Evolutionary conservation across 1,284 basidiomycete species (phyloP).

Genomic region (Athelia sp.): DNA sequence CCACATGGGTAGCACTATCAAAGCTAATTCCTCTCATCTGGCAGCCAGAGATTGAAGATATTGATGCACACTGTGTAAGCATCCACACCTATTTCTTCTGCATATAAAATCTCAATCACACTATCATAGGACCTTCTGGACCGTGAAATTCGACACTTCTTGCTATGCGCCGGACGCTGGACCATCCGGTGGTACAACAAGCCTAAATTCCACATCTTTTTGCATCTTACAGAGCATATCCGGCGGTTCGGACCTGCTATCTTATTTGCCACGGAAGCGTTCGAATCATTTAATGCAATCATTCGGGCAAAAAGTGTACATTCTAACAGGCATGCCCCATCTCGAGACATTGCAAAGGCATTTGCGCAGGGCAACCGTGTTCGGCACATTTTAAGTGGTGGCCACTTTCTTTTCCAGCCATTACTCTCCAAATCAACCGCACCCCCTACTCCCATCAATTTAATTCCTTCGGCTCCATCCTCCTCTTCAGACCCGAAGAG

Average conservation of each 20-base stretch:
- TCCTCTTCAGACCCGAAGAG: neutral
- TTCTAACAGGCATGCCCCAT: constrained; percentile 2
- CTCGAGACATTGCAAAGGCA: neutral
- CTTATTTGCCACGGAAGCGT: constrained; percentile 16
- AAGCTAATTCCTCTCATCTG: constrained; percentile 16
- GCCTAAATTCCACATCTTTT: constrained; percentile 21
- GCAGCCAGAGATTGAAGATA: constrained; percentile 19
- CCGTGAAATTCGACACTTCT: constrained; percentile 12
- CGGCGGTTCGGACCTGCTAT: constrained; percentile 16
- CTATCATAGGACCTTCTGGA: neutral
- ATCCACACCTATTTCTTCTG: neutral
- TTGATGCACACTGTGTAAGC: constrained; percentile 11
- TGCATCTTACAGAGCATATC: constrained; percentile 15
- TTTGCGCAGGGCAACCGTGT: neutral
- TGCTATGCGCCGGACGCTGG: constrained; percentile 10
- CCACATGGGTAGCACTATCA: constrained; percentile 21
- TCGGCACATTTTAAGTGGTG: neutral
- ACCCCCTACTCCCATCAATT: neutral
- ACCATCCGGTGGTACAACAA: constrained; percentile 19
- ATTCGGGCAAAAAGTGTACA: constrained; percentile 2
- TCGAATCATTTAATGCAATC: constrained; percentile 16
- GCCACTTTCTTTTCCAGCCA: neutral
- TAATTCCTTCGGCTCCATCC: neutral
- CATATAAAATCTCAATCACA: neutral
- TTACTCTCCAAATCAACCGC: neutral